Base-by-base conservation (phyloP, 73 alveolate genomes). In the Halteria grandinella region DNA sequence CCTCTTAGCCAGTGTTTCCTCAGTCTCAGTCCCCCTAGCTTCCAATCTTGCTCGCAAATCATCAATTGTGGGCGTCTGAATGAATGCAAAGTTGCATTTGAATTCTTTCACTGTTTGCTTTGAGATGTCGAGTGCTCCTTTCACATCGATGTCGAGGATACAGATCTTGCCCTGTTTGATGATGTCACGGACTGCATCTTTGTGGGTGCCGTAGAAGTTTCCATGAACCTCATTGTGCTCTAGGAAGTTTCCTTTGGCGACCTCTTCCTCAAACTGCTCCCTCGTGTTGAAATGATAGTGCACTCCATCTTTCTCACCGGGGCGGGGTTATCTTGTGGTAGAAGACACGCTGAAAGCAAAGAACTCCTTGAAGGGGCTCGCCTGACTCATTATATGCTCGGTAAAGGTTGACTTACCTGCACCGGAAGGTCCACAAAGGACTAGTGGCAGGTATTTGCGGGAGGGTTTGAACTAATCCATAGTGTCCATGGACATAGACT, bases 391-490 rank as follows among this genome's bases (percentile, higher is more conserved):
- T 18, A 93, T 49, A 45, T 48, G 57, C 60, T 88, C 58, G 64
- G 90, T 86, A 20, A 91, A 51, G 14, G 97, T 92, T 32, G 91
- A 86, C 75, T 94, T 94, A 52, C 99, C 99, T 0, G 91, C 99
- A 14, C 99, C 99, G 7, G 97, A 91, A 23, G 99, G 99, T 29
- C 99, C 99, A 24, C 83, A 82, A 32, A 94, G 54, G 43, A 92
- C 97, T 36, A 92, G 51, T 11, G 91, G 77, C 58, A 40, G 37
- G 24, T 60, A 29, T 39, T 12, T n/a, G n/a, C n/a, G n/a, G n/a
- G n/a, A n/a, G n/a, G n/a, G n/a, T n/a, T n/a, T n/a, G n/a, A n/a
- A n/a, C n/a, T n/a, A n/a, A n/a, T n/a, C n/a, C n/a, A n/a, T n/a
- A n/a, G n/a, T n/a, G n/a, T n/a, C n/a, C n/a, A n/a, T n/a, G n/a